Conservation (phyloP, 2,329 filamentous ascomycete species). For the Mariannaea elegans region DNA sequence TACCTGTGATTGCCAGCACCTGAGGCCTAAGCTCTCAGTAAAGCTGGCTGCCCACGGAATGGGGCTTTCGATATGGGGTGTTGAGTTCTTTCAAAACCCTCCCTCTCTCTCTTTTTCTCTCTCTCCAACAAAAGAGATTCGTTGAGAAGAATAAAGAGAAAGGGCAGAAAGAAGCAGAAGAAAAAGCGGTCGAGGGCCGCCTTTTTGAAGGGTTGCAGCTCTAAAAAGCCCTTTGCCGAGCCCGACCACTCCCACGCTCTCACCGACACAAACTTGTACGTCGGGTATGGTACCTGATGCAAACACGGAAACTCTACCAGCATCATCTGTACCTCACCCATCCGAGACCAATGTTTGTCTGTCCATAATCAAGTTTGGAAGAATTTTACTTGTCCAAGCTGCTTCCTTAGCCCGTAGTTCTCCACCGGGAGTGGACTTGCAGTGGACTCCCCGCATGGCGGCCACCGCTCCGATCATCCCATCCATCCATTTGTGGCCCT, state of each 20-base stretch:
- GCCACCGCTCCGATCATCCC: neutral
- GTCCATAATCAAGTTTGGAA: neutral
- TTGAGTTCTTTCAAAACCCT: conserved; percentile 12
- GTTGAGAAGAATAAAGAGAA: neutral
- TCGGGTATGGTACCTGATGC: conserved; percentile 13
- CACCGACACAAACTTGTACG: conserved; percentile 15
- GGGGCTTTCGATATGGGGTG: conserved; percentile 8
- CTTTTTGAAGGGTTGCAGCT: conserved; percentile 13
- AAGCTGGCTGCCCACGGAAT: conserved; percentile 22
- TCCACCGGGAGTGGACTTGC: neutral
- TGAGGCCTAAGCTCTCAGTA: conserved; percentile 13
- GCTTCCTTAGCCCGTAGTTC: neutral
- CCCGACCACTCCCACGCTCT: conserved; percentile 6
- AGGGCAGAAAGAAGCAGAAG: conserved; percentile 10
- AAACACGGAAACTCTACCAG: neutral
- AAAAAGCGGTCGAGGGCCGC: conserved; percentile 27
- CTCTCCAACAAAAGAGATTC: conserved; percentile 29
- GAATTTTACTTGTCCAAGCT: neutral
- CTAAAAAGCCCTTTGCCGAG: conserved; percentile 3
- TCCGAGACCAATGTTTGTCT: neutral
- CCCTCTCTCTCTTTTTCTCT: conserved; percentile 7
- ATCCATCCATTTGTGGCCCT: neutral
- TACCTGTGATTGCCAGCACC: conserved; percentile 2
- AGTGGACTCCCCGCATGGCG: neutral
- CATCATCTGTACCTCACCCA: neutral